Evolutionary conservation across 495 filamentous ascomycete species (phyloP), one percentile per base, ranked within the genome.

Genomic region (Cercophora samala): DNA sequence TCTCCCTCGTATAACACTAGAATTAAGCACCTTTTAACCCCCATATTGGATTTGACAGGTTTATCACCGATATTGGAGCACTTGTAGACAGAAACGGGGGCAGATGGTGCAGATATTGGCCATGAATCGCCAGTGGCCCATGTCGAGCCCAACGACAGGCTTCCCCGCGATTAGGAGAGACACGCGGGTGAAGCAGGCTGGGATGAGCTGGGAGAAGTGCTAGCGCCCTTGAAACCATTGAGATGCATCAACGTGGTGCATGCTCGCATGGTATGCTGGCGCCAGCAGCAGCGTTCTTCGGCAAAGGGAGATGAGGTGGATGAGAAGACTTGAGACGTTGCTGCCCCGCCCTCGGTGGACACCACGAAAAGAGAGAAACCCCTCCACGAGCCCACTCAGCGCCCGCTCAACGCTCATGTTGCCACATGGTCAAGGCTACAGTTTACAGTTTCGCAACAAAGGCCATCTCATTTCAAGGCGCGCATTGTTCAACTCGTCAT

Each of bases 191-290:
- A 56, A 23, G 18, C 53, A 21, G 53, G 37, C 37, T 1, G 37
- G 37, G 37, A 46, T 46, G 37, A 9, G 37, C 37, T 46, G 2
- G 37, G 13, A 23, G 54, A 26, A 60, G 26, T 21, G 24, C 26
- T 29, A 29, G 18, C 25, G 15, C 32, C 26, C 18, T 46, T 25
- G 32, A 62, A 62, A 62, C 60, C 60, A 62, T 46, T 62, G n/a
- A 46, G 3, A 29, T 62, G 21, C 25, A 37, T 42, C 60, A 62
- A 62, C 60, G 60, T 62, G 60, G 25, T 62, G 60, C 29, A 62
- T 17, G n/a, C 60, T 58, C 19, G 54, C 15, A 21, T n/a, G n/a
- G n/a, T 24, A 29, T 42, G 26, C 32, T 18, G 29, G 13, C 21
- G n/a, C 24, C 24, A 46, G 60, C 26, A 46, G 60, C 26, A 29